Evolutionary conservation across 164 flowering plant species (phyloP), one percentile per base, ranked within the genome.

Genomic region (Annona cherimola): DNA sequence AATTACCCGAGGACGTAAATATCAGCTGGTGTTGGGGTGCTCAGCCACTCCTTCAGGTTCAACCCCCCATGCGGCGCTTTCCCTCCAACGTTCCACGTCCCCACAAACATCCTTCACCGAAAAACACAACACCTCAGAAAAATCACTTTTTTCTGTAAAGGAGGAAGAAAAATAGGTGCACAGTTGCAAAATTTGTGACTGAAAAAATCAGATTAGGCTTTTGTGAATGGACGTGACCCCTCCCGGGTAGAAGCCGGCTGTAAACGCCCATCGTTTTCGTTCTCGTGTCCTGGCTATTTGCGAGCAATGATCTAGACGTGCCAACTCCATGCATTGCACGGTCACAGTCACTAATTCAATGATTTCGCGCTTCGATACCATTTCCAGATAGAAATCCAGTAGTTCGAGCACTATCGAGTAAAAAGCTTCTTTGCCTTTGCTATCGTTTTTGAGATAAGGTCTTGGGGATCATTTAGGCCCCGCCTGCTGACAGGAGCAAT

Each of bases 61-160:
- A 91, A 79, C 19, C 77, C 90, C 7, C 81, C 79, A 14, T 88
- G 77, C 1, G 98, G 98, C 0, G 90, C 79, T 68, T 85, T 89
- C 64, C 98, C 98, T 65, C 94, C 98, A 1, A 90, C 97, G 71
- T 92, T 92, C 97, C 97, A 92, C 41, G 98, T 90, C 67, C 98
- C 98, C 78, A 90, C 92, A 67, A 90, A 83, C 90, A 88, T 90
- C 87, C 97, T 92, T 5, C 14, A n/a, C 68, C 73, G 45, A 43
- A 16, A 63, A 46, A 63, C 43, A 63, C 43, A 63, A 42, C 63
- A 0, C 20, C 5, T 18, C 19, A 61, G 26, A 61, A 19, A 61
- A 40, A 63, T 63, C 18, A 39, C 43, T 14, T 35, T 40, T 40
- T 39, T 7, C 4, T 35, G 39, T 1, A 50, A 7, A 50, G 18